Evolutionary conservation across 148 eudicot genomes (phyloP), one percentile per base, ranked within the genome.

Genomic region (Selenicereus undatus): DNA sequence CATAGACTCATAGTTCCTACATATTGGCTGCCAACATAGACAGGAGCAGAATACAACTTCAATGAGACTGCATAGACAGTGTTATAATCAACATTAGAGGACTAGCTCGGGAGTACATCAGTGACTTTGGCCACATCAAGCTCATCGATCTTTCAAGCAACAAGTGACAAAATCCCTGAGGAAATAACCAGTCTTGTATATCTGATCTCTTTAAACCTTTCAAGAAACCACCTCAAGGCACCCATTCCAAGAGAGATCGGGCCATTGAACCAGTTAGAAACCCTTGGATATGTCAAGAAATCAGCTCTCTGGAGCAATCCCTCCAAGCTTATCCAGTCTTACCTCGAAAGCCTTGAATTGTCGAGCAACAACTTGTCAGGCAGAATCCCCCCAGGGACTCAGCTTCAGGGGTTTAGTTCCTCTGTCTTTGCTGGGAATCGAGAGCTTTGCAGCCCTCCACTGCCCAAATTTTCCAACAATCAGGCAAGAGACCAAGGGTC

Each of bases 271-370:
- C 22, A 56, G 58, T 27, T 70, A 82, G 82, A 82, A 43, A 26
- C 87, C 5, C 91, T 91, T 64, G n/a, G 91, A 87, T 77, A 62
- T 91, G 11, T 89, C 92, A 12, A 82, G 82, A 35, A 91, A 91
- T 66, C 70, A 39, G 27, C 85, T 91, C n/a, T 22, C 84, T n/a
- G 89, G 93, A 26, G 56, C 76, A 45, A 85, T 91, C 78, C 93
- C 93, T 22, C n/a, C 80, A 51, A 82, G 88, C 87, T 73, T 88
- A 75, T 75, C 88, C 8, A 75, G 54, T 20, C 68, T 30, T 80
- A 74, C 60, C 76, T 91, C 80, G 79, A 82, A 29, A 86, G 42
- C 79, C 62, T 91, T 36, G 82, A 91, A 74, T 24, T 91, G 74
- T 89, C 91, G 24, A 30, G 82, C 71, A 91, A 89, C 74, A 21